phyloP scores from a whole-genome alignment of 2,329 filamentous ascomycete genomes.

The Dothiorella sarmentorum region DNA sequence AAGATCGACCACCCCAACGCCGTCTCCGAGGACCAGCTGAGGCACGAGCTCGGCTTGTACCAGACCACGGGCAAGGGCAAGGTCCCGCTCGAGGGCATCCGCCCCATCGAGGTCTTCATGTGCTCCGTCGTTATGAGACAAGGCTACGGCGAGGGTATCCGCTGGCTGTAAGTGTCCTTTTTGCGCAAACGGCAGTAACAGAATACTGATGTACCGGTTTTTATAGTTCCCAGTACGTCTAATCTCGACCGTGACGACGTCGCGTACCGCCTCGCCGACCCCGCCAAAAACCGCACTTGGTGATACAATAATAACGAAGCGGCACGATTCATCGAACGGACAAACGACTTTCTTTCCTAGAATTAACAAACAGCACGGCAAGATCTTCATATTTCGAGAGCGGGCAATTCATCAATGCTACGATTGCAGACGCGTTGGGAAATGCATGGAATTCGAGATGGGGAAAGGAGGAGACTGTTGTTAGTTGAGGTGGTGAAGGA shows the following conservation, averaged over 20 bases:
- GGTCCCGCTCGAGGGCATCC: constrained; percentile 84
- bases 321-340: background rate
- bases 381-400: too few relatives aligned
- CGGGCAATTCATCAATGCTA: too few relatives aligned
- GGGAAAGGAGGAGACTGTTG: too few relatives aligned
- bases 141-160: constrained; percentile 54
- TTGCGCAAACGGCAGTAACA: background rate
- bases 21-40: constrained; percentile 90
- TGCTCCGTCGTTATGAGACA: constrained; percentile 98
- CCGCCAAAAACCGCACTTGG: too few relatives aligned
- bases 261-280: background rate
- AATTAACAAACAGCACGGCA: too few relatives aligned
- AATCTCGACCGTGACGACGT: background rate
- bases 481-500: too few relatives aligned
- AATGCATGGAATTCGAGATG: too few relatives aligned
- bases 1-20: constrained; percentile 99
- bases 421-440: too few relatives aligned
- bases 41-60: constrained; percentile 87
- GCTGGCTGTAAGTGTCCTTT: constrained; percentile 33
- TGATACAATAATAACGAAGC: too few relatives aligned
- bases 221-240: constrained; percentile 6
- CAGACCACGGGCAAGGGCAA: constrained; percentile 97
- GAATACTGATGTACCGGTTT: background rate
- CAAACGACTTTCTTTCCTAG: too few relatives aligned
- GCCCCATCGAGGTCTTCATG: constrained; percentile 95